Evolutionary conservation across 2,329 filamentous ascomycete species (phyloP).

Genomic region (Fusarium miscanthi): DNA sequence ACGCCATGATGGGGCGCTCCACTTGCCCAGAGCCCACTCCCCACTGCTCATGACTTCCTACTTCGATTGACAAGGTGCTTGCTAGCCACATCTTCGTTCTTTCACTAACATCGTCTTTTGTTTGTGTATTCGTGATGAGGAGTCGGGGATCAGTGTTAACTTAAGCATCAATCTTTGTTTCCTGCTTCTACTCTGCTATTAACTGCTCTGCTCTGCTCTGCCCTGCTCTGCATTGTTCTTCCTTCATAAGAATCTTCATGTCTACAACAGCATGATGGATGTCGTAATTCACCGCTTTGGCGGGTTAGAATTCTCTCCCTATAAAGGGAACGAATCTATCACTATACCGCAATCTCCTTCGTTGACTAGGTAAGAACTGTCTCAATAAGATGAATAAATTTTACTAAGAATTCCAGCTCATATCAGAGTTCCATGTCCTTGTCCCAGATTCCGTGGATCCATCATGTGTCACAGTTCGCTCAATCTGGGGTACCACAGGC

Average conservation of each 20-base stretch:
- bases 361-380: constrained; percentile 35
- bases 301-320: constrained; percentile 48
- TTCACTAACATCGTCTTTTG: constrained; percentile 9
- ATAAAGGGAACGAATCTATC: constrained; percentile 31
- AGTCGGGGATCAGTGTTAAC: background rate
- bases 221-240: background rate
- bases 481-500: constrained; percentile 56
- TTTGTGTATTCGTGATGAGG: constrained; percentile 6
- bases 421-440: constrained; percentile 27
- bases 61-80: constrained; percentile 29
- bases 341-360: constrained; percentile 10
- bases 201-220: background rate
- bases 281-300: constrained; percentile 48
- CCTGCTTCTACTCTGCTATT: background rate
- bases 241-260: constrained; percentile 17
- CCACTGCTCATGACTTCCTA: constrained; percentile 31
- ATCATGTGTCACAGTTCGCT: constrained; percentile 52
- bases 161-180: background rate
- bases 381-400: background rate
- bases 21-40: constrained; percentile 5
- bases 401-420: constrained; percentile 19
- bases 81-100: background rate
- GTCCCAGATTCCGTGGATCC: constrained; percentile 52
- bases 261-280: constrained; percentile 45
- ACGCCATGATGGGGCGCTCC: constrained; percentile 12